These are phyloP conservation scores for Aspergillus campestris DNA, from an alignment of 495 filamentous ascomycete genomes.

Conservation along the genomic window DNA sequence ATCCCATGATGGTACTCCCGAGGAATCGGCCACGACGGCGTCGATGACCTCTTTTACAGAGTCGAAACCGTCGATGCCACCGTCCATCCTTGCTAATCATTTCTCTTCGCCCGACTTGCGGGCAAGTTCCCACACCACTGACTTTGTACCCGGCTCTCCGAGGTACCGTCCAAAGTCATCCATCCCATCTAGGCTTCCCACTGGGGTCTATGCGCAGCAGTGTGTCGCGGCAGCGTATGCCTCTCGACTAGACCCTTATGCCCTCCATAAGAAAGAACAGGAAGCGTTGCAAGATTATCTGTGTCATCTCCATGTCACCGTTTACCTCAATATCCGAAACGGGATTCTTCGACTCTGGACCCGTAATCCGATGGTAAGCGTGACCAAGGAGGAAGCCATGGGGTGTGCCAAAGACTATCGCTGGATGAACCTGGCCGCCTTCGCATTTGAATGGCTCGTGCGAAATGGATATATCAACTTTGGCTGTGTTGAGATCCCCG, in stretches of 20 bases:
- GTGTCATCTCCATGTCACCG: constrained; percentile 80
- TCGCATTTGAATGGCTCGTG: constrained; percentile 88
- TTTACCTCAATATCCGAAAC: constrained; percentile 96
- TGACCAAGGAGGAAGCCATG: constrained; percentile 79
- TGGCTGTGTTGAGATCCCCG: constrained; percentile 69
- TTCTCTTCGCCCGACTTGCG: constrained; percentile 10
- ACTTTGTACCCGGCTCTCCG: constrained; percentile 16
- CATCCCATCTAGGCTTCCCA: constrained; percentile 65
- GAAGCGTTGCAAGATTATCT: constrained; percentile 68
- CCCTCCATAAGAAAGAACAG: constrained; percentile 81
- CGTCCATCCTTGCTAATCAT: constrained; percentile 15
- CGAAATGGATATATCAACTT: constrained; percentile 95
- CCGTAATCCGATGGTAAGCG: constrained; percentile 77
- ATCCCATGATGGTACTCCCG: constrained; percentile 14
- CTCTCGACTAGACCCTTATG: constrained; percentile 82
- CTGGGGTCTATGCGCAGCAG: constrained; percentile 74
- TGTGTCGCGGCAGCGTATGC: constrained; percentile 81
- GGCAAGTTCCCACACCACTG: constrained; percentile 1
- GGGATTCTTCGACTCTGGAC: constrained; percentile 89
- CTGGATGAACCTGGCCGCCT: constrained; percentile 83
- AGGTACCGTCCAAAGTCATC: constrained; percentile 60
- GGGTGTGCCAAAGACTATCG: constrained; percentile 85
- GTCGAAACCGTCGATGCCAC: constrained; percentile 23
- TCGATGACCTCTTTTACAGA: constrained; percentile 18
- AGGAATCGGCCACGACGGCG: constrained; percentile 21